phyloP scores from a whole-genome alignment of 2,329 filamentous ascomycete species.

The Diaporthe vexans region DNA sequence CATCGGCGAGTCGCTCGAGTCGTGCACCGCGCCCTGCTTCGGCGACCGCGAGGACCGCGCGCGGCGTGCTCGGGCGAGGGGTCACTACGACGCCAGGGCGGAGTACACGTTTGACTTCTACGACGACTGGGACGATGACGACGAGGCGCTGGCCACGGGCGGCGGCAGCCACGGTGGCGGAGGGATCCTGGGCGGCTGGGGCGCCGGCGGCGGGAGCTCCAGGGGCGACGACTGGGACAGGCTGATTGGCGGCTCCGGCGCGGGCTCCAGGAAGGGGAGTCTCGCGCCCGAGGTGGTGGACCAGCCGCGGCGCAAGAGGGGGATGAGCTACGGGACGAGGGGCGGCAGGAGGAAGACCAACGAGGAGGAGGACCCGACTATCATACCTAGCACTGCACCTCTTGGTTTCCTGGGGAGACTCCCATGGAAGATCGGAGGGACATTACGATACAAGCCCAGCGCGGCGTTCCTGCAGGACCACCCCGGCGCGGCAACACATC shows the following conservation, averaged over 20 bases:
- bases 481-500: slow-evolving; percentile 65
- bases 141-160: slow-evolving; percentile 49
- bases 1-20: slow-evolving; percentile 76
- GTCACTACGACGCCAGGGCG: slow-evolving; percentile 68
- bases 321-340: slow-evolving; percentile 91
- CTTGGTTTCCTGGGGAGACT: slow-evolving; percentile 87
- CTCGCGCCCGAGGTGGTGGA: slow-evolving; percentile 61
- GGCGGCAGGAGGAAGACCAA: slow-evolving; percentile 62
- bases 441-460: slow-evolving; percentile 88
- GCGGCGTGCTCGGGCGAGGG: slow-evolving; percentile 76
- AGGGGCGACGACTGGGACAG: slow-evolving; percentile 84
- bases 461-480: slow-evolving; percentile 93
- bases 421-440: slow-evolving; percentile 87
- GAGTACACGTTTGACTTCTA: slow-evolving; percentile 97
- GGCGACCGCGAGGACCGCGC: slow-evolving; percentile 81
- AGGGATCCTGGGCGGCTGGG: slow-evolving; percentile 70
- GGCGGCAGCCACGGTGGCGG: slow-evolving; percentile 58
- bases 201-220: slow-evolving; percentile 36
- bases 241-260: slow-evolving; percentile 78
- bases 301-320: slow-evolving; percentile 80
- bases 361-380: slow-evolving; percentile 81
- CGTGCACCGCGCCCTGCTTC: slow-evolving; percentile 79
- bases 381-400: slow-evolving; percentile 90
- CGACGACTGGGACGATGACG: slow-evolving; percentile 85
- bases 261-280: slow-evolving; percentile 38